A percentile compares a stretch with the other conserved stretches of the same genome.
Conservation (phyloP, 1,284 basidiomycete species). For the Gastroboletus turbinatus region DNA sequence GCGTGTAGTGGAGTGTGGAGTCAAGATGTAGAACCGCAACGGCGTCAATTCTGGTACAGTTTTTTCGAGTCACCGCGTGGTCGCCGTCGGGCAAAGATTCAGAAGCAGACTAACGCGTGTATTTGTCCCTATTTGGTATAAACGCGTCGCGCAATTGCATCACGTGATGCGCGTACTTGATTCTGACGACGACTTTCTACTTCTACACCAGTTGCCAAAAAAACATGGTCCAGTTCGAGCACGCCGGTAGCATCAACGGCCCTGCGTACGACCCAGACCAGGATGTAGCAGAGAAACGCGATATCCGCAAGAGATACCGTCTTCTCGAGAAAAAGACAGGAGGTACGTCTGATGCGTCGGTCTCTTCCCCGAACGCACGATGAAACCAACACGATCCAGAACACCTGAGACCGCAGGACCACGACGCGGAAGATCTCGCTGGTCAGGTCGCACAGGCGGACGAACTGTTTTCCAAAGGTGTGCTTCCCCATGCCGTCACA, state of each 20-base stretch:
- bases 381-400: conserved; percentile 17
- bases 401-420: conserved; percentile 50
- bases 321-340: conserved; percentile 60
- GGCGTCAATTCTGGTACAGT: background rate
- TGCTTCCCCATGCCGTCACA: conserved; percentile 7
- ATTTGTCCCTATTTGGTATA: conserved; percentile 24
- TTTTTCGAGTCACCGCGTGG: background rate
- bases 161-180: conserved; percentile 25
- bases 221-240: conserved; percentile 21
- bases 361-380: background rate
- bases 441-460: conserved; percentile 57
- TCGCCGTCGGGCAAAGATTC: background rate
- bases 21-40: background rate
- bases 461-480: conserved; percentile 61
- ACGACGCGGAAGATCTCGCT: conserved; percentile 54
- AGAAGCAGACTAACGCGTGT: background rate
- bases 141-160: conserved; percentile 27
- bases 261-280: conserved; percentile 77
- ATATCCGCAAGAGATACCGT: conserved; percentile 68
- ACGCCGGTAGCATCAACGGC: conserved; percentile 17
- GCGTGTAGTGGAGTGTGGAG: background rate
- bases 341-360: conserved; percentile 41
- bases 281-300: conserved; percentile 71
- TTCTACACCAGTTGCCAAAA: background rate
- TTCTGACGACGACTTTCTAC: background rate